Conservation (phyloP, 805 yeast species). For the Kluyveromyces nonfermentans region DNA sequence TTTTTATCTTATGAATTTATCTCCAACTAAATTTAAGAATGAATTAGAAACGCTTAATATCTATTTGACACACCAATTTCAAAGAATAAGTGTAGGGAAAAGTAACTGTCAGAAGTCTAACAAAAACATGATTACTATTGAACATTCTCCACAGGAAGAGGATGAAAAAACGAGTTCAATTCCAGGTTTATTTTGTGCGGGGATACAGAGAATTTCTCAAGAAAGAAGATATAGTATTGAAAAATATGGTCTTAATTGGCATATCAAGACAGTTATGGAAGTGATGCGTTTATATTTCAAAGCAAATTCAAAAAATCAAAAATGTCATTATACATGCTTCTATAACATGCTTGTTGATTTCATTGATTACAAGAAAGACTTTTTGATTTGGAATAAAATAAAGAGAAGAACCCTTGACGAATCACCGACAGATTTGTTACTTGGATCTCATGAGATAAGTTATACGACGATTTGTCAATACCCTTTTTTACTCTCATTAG, state of each 20-base stretch:
- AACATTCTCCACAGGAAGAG: not conserved
- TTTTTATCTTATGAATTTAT: conserved; percentile 13
- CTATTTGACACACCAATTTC: conserved; percentile 66
- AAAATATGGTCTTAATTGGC: conserved; percentile 74
- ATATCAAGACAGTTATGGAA: conserved; percentile 55
- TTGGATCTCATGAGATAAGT: not conserved
- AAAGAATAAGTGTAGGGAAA: not conserved
- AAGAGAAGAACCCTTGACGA: conserved; percentile 27
- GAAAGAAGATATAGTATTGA: conserved; percentile 22
- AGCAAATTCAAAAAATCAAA: conserved; percentile 36
- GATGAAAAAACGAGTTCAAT: not conserved
- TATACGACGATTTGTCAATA: conserved; percentile 58
- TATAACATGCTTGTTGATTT: conserved; percentile 79
- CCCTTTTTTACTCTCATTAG: conserved; percentile 75
- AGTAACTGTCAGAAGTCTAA: not conserved
- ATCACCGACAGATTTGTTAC: not conserved
- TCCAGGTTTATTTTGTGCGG: not conserved
- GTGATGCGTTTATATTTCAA: conserved; percentile 45
- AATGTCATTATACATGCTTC: conserved; percentile 31
- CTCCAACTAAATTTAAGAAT: conserved; percentile 34
- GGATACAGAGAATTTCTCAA: not conserved
- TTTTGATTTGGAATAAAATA: conserved; percentile 54
- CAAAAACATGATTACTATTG: not conserved
- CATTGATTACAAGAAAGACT: conserved; percentile 68
- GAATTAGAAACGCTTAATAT: conserved; percentile 65